Percentiles rank a stretch among this genome's conserved stretches.
Evolutionary conservation across 192 early-diverging fungal species (phyloP).

Genomic region (Coemansia sp.): DNA sequence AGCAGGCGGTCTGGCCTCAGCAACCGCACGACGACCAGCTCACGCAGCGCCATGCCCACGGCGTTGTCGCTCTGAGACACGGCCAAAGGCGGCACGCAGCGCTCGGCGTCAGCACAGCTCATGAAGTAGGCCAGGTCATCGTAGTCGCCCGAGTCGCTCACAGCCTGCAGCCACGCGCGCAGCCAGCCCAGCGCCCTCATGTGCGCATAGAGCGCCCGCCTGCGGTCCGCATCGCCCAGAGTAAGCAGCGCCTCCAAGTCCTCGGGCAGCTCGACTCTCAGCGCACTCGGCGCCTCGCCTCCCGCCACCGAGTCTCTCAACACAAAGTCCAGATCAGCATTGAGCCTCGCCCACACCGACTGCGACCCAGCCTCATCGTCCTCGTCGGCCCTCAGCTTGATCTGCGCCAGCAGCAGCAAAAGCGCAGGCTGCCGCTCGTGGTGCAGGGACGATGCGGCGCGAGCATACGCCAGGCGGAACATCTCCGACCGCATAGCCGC

Average conservation of each 20-base stretch:
- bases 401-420: constrained; percentile 83
- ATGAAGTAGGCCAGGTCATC: constrained; percentile 30
- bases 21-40: constrained; percentile 79
- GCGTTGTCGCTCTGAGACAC: constrained; percentile 4
- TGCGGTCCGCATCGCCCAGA: constrained; percentile 18
- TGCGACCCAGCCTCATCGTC: constrained; percentile 33
- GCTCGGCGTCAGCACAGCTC: constrained; percentile 26
- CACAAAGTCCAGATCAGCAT: constrained; percentile 45
- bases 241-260: constrained; percentile 20
- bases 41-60: constrained; percentile 66
- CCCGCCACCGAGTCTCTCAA: constrained; percentile 24
- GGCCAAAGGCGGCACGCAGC: constrained; percentile 27
- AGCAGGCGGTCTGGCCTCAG: constrained; percentile 90
- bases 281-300: background rate
- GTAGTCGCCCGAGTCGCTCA: background rate
- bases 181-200: constrained; percentile 42
- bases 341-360: constrained; percentile 45
- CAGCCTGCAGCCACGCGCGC: constrained; percentile 30
- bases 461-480: constrained; percentile 77
- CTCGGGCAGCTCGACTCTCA: constrained; percentile 13
- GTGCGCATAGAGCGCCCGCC: constrained; percentile 18
- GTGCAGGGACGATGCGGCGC: constrained; percentile 79
- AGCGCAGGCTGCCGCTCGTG: constrained; percentile 93
- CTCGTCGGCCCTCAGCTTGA: constrained; percentile 69
- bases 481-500: constrained; percentile 76